These are phyloP conservation scores for Suillus decipiens DNA, from an alignment of 768 basidiomycete genomes.

Conservation along the genomic window DNA sequence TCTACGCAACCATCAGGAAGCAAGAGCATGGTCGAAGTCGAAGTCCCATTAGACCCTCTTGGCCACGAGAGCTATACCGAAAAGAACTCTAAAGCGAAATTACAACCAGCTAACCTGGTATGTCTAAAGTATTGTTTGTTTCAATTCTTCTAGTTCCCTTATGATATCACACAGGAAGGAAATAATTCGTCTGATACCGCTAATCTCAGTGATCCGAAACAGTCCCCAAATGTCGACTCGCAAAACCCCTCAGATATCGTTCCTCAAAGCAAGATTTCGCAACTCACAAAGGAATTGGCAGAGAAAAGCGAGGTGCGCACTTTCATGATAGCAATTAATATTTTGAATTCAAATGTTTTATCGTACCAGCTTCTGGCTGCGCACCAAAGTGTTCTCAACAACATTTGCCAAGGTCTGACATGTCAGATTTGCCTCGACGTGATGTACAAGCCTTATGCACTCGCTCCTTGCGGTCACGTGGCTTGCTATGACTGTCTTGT, in stretches of 20 bases:
- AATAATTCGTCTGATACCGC: background rate
- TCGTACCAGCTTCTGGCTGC: conserved; percentile 45
- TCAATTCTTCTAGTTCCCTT: background rate
- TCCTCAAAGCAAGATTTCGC: conserved; percentile 33
- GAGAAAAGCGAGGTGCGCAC: conserved; percentile 40
- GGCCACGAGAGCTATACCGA: background rate
- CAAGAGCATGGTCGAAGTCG: background rate
- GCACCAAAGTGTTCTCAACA: conserved; percentile 54
- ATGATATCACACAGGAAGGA: background rate
- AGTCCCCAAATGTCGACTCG: background rate
- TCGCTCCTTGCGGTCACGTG: conserved; percentile 76
- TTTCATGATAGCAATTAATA: background rate
- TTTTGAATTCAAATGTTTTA: conserved; percentile 7
- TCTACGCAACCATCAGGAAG: conserved; percentile 13
- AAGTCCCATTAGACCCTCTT: background rate
- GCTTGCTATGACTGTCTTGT: conserved; percentile 73
- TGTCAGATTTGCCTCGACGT: conserved; percentile 82
- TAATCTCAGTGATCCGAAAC: background rate
- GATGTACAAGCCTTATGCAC: conserved; percentile 70
- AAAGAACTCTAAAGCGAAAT: background rate
- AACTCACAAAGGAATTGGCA: conserved; percentile 47
- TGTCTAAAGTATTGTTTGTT: background rate
- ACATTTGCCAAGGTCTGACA: conserved; percentile 63
- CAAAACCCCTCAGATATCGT: background rate
- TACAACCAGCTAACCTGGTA: background rate